Conservation (phyloP, 2,329 filamentous ascomycete species). For the Paecilomyces variotii region DNA sequence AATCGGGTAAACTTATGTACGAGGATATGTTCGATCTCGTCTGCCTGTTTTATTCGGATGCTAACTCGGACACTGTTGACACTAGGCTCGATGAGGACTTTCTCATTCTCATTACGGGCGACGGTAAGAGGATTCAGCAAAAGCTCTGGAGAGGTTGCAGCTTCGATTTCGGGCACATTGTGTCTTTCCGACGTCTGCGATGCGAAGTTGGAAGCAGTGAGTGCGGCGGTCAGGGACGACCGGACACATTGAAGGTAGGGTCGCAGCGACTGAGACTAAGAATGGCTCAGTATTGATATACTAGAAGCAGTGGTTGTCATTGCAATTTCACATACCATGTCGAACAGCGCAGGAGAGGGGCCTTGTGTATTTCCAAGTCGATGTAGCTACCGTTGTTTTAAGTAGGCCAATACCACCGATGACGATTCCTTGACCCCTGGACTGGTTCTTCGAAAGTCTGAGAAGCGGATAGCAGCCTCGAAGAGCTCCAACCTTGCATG, state of each 20-base stretch:
- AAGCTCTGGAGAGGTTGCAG: constrained; percentile 84
- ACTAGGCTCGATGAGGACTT: constrained; percentile 89
- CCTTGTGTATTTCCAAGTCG: neutral
- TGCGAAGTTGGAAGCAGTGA: constrained; percentile 93
- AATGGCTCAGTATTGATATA: neutral
- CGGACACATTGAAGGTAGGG: constrained; percentile 96
- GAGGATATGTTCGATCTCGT: constrained; percentile 96
- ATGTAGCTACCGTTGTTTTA: neutral
- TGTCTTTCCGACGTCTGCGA: constrained; percentile 94
- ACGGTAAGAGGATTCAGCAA: constrained; percentile 85
- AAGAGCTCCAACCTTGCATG: neutral
- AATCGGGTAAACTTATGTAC: constrained; percentile 98
- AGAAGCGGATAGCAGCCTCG: neutral
- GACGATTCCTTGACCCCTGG: neutral
- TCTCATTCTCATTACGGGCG: constrained; percentile 93
- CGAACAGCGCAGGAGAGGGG: neutral
- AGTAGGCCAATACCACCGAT: neutral
- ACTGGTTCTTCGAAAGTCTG: neutral
- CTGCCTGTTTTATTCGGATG: constrained; percentile 98
- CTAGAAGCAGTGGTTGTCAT: neutral
- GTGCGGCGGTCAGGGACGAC: constrained; percentile 84
- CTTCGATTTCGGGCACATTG: constrained; percentile 97
- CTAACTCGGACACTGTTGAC: constrained; percentile 96
- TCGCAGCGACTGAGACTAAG: constrained; percentile 85
- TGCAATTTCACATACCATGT: neutral